Percentiles rank a stretch among this genome's conserved stretches.
phyloP scores from a whole-genome alignment of 1,284 basidiomycete genomes.

The Mycena sp. region DNA sequence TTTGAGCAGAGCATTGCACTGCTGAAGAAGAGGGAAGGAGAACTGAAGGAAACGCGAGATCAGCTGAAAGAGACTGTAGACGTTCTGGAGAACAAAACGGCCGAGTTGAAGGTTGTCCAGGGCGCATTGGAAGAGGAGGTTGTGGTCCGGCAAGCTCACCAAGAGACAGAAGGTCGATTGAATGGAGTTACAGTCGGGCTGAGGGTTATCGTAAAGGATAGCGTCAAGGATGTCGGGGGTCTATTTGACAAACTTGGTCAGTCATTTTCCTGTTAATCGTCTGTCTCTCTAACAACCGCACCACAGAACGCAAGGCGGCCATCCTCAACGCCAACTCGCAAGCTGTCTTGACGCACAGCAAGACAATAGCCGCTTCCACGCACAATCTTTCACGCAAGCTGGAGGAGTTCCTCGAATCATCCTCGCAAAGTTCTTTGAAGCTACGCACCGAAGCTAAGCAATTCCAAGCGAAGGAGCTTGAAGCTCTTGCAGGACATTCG shows the following conservation, averaged over 20 bases:
- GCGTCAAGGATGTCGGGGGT: conserved; percentile 75
- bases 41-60: conserved; percentile 73
- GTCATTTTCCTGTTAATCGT: conserved; percentile 32
- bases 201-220: conserved; percentile 73
- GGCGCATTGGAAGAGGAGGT: conserved; percentile 79
- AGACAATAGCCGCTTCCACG: conserved; percentile 61
- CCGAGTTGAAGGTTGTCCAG: conserved; percentile 65
- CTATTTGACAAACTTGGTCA: conserved; percentile 88
- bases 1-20: conserved; percentile 88
- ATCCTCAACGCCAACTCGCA: conserved; percentile 75
- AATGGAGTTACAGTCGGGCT: conserved; percentile 78
- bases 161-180: conserved; percentile 77
- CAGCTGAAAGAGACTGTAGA: conserved; percentile 65
- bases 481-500: conserved; percentile 60
- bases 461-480: conserved; percentile 66
- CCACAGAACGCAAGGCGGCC: conserved; percentile 79
- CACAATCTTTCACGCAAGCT: conserved; percentile 66
- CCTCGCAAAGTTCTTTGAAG: conserved; percentile 60
- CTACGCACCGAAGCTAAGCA: conserved; percentile 66
- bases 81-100: conserved; percentile 60
- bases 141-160: conserved; percentile 79
- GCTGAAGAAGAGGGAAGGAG: conserved; percentile 78
- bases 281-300: neutral
- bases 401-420: conserved; percentile 67
- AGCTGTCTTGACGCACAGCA: conserved; percentile 70